Conservation (phyloP, 192 early-diverging fungal genomes). For the Podila clonocystis region DNA sequence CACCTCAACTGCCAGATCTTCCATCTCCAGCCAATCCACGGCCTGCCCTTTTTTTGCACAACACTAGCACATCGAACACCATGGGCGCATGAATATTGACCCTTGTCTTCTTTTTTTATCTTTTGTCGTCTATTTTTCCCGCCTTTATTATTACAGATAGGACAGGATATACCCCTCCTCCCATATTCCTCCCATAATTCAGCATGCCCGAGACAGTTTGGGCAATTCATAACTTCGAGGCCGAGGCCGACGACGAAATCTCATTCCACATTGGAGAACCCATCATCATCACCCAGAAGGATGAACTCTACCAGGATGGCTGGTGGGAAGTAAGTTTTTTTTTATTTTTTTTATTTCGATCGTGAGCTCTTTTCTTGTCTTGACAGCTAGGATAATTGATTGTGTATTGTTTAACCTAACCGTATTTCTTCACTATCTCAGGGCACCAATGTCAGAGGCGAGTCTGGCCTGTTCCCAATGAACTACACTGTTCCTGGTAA, state of each 20-base stretch:
- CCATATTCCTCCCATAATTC: background rate
- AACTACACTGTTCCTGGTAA: slow-evolving; percentile 65
- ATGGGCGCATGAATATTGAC: no score
- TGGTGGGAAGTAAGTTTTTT: slow-evolving; percentile 72
- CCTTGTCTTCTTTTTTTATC: background rate
- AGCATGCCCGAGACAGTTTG: slow-evolving; percentile 53
- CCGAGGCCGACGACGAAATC: slow-evolving; percentile 74
- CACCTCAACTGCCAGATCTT: no score
- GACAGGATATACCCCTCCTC: background rate
- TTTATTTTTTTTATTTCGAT: background rate
- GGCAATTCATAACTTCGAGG: slow-evolving; percentile 61
- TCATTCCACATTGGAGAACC: slow-evolving; percentile 68
- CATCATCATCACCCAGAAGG: slow-evolving; percentile 70
- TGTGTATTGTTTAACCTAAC: no score
- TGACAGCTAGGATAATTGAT: no score
- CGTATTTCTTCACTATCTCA: slow-evolving; percentile 13
- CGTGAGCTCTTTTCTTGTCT: background rate
- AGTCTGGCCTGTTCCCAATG: slow-evolving; percentile 75
- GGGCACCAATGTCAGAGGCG: slow-evolving; percentile 68
- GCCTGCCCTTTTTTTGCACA: no score
- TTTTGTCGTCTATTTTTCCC: background rate
- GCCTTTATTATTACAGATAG: background rate
- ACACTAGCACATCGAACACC: no score
- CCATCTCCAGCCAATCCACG: no score
- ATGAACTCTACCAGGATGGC: slow-evolving; percentile 73